Evolutionary conservation across 495 filamentous ascomycete species (phyloP).

Genomic region (Schizothecium vesticola): DNA sequence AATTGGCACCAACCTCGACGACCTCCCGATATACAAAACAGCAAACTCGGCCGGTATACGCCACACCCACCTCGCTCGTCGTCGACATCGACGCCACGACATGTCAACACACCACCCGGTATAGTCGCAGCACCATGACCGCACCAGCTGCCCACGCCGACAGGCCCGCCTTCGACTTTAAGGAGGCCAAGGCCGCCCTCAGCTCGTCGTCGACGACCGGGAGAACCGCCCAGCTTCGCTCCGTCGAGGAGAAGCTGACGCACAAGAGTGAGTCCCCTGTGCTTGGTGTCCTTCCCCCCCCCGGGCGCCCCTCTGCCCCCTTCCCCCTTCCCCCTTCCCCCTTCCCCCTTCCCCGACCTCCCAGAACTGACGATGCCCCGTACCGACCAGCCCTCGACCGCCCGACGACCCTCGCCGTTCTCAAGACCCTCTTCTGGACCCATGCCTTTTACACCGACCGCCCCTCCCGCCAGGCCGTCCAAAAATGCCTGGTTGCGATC

Average conservation of each 20-base stretch:
- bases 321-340: too few species aligned
- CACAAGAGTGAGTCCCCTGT: constrained; percentile 35
- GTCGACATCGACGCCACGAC: constrained; percentile 13
- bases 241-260: constrained; percentile 43
- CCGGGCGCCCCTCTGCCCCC: too few species aligned
- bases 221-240: constrained; percentile 39
- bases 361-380: background rate
- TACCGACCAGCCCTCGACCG: constrained; percentile 36
- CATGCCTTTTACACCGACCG: constrained; percentile 85
- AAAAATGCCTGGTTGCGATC: constrained; percentile 64
- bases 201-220: constrained; percentile 46
- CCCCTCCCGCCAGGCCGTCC: constrained; percentile 71
- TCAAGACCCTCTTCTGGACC: constrained; percentile 74
- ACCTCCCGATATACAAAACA: background rate
- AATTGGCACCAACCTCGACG: background rate
- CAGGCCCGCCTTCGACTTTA: constrained; percentile 33
- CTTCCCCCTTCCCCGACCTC: background rate
- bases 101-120: constrained; percentile 29
- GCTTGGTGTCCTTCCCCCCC: too few species aligned
- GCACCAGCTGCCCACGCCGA: constrained; percentile 33
- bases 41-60: background rate
- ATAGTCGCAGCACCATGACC: constrained; percentile 38
- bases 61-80: background rate
- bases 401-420: constrained; percentile 35
- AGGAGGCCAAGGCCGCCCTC: constrained; percentile 32